Conservation (phyloP, 1,139 yeast genomes). For the Yamadazyma dendronema region DNA sequence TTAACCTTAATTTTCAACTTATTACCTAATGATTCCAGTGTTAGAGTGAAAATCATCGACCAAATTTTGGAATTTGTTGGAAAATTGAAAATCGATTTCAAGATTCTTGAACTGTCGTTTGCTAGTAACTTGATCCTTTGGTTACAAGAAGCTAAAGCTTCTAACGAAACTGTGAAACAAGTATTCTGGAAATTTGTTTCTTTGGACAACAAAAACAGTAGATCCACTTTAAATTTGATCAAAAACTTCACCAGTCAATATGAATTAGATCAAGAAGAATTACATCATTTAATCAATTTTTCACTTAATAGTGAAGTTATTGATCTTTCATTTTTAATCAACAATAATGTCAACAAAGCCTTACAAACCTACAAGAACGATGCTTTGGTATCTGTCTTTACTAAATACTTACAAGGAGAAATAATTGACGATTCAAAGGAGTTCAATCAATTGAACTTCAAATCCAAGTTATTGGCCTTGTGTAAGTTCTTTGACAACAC, state of each 20-base stretch:
- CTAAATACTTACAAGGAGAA: slow-evolving; percentile 38
- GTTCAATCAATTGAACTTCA: slow-evolving; percentile 24
- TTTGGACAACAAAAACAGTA: slow-evolving; percentile 32
- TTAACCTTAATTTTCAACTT: slow-evolving; percentile 46
- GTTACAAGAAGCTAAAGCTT: slow-evolving; percentile 31
- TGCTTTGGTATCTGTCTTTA: slow-evolving; percentile 28
- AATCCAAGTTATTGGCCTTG: slow-evolving; percentile 43
- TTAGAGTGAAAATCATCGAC: slow-evolving; percentile 33
- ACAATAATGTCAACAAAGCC: slow-evolving; percentile 38
- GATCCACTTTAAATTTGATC: slow-evolving; percentile 35
- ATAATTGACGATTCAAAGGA: slow-evolving; percentile 23
- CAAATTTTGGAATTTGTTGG: slow-evolving; percentile 34
- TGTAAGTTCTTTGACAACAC: slow-evolving; percentile 37
- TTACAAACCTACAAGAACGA: slow-evolving; percentile 22
- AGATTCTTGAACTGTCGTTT: slow-evolving; percentile 34
- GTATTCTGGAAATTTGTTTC: slow-evolving; percentile 41
- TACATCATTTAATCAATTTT: slow-evolving; percentile 34
- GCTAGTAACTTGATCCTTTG: slow-evolving; percentile 38
- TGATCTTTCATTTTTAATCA: slow-evolving; percentile 45
- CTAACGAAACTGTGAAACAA: slow-evolving; percentile 26
- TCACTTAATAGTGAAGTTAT: slow-evolving; percentile 42
- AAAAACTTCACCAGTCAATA: slow-evolving; percentile 32
- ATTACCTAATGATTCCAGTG: slow-evolving; percentile 32
- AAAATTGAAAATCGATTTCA: slow-evolving; percentile 32
- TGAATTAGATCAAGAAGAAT: slow-evolving; percentile 26